Base-by-base conservation (phyloP, 2,329 filamentous ascomycete species). In the Verticillium klebahnii region DNA sequence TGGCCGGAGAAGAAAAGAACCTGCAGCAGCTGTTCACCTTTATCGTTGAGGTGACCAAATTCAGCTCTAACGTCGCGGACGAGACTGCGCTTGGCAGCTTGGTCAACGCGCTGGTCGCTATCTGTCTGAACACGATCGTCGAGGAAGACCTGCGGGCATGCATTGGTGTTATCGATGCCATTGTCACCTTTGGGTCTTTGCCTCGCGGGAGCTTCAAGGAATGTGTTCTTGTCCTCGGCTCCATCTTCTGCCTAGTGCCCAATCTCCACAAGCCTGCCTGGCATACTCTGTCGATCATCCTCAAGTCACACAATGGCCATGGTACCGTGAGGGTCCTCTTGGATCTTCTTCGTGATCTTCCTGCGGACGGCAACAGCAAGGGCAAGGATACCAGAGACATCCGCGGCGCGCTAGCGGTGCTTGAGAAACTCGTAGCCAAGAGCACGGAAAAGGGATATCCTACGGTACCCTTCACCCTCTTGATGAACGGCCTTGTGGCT, bases 281-380 rank as follows among this genome's bases (percentile, higher is more conserved):
- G 89, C 85, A 86, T 64, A 88, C 87, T 0, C 78, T 93, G 36
- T 82, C 84, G 69, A 89, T 91, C 65, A 78, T 93, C 0, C 89
- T 88, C 77, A 87, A 82, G 68, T 92, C 90, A 1, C 89, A 92
- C 70, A 86, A 91, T 65, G 89, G 89, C 23, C 88, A 90, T 65
- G 85, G 84, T 39, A 88, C 88, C 1, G 82, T 92, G 56, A 82
- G 85, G 60, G 83, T 89, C 29, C 74, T 92, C 25, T 78, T 92
- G 36, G 84, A 88, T 61, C 83, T 88, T 14, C 75, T 90, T 29
- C 80, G 81, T 52, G 79, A 80, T 60, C 78, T 82, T 40, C 74
- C 79, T 1, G 64, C 70, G 0, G 77, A 80, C 50, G 77, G 76
- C n/a, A 71, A 75, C 58, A 71, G 76, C 60, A 78, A 78, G 63